phyloP scores from a whole-genome alignment of 2,329 filamentous ascomycete species.

The Alternaria ethzedia region DNA sequence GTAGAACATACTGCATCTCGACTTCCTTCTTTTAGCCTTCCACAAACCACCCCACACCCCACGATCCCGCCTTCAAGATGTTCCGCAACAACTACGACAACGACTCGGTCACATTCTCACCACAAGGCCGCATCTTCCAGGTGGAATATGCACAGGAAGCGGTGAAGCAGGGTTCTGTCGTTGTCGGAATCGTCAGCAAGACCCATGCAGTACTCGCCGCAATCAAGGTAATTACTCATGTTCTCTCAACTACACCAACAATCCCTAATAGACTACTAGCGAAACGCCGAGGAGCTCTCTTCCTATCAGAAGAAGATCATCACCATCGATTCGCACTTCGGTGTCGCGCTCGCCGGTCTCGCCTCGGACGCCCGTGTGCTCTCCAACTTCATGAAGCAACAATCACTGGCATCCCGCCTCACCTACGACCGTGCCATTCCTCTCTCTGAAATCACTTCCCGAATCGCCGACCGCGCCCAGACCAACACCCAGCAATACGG shows the following conservation, averaged over 20 bases:
- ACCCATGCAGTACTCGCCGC: slow-evolving; percentile 95
- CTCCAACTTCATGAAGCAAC: slow-evolving; percentile 99
- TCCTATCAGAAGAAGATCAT: slow-evolving; percentile 99
- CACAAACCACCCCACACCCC: slow-evolving; percentile 13
- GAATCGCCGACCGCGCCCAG: slow-evolving; percentile 96
- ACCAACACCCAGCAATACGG: slow-evolving; percentile 98
- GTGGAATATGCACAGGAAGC: slow-evolving; percentile 99
- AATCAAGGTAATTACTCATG: slow-evolving; percentile 74
- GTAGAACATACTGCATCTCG: neutral
- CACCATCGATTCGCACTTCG: slow-evolving; percentile 92
- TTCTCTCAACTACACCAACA: neutral
- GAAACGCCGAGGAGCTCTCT: slow-evolving; percentile 98
- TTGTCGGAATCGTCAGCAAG: slow-evolving; percentile 96
- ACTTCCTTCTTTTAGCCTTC: neutral
- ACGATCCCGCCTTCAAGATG: slow-evolving; percentile 66
- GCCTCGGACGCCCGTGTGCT: slow-evolving; percentile 98
- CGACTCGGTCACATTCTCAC: slow-evolving; percentile 99
- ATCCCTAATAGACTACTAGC: slow-evolving; percentile 58
- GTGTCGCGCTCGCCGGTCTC: slow-evolving; percentile 93
- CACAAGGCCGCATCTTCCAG: slow-evolving; percentile 98
- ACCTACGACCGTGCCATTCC: slow-evolving; percentile 95
- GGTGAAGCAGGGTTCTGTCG: slow-evolving; percentile 98
- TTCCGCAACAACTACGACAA: slow-evolving; percentile 99
- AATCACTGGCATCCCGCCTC: slow-evolving; percentile 92
- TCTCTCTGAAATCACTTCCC: slow-evolving; percentile 83